These are phyloP conservation scores for Apostasia ramifera DNA, from an alignment of 106 monocot genomes.

Conservation along the genomic window DNA sequence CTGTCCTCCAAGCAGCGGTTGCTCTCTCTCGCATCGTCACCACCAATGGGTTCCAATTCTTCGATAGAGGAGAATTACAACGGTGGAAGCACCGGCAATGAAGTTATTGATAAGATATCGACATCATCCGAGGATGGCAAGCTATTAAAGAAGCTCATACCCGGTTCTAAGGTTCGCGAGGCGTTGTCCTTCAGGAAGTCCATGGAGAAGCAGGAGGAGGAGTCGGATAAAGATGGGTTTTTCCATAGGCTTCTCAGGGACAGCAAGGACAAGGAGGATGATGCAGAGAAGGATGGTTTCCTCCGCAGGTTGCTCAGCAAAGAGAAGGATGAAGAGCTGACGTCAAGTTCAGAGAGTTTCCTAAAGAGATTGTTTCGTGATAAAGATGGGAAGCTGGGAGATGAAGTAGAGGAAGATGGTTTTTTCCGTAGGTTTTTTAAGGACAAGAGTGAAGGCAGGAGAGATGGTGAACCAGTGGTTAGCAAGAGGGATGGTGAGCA, in stretches of 20 bases:
- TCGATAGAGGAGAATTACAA: constrained; percentile 19
- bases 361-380: constrained; percentile 66
- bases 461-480: constrained; percentile 19
- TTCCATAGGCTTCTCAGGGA: constrained; percentile 45
- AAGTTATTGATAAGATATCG: constrained; percentile 19
- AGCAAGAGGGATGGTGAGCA: constrained; percentile 12
- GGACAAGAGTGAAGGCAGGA: constrained; percentile 52
- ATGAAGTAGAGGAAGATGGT: constrained; percentile 49
- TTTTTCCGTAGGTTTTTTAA: constrained; percentile 47
- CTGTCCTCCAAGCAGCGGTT: constrained; percentile 80
- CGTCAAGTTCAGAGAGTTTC: constrained; percentile 51
- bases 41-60: constrained; percentile 25
- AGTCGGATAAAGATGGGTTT: constrained; percentile 44
- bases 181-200: constrained; percentile 77
- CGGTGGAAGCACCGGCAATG: background rate
- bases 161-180: constrained; percentile 76
- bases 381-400: constrained; percentile 66
- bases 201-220: constrained; percentile 63
- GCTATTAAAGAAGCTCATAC: constrained; percentile 81
- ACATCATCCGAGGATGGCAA: constrained; percentile 61
- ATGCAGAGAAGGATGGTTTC: constrained; percentile 29
- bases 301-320: constrained; percentile 29
- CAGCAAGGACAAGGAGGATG: constrained; percentile 50
- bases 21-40: constrained; percentile 54
- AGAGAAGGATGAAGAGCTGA: constrained; percentile 36